A percentile compares a stretch with the other conserved stretches of the same genome.
Conservation (phyloP, 2,329 filamentous ascomycete genomes). For the Aspergillus versicolor region DNA sequence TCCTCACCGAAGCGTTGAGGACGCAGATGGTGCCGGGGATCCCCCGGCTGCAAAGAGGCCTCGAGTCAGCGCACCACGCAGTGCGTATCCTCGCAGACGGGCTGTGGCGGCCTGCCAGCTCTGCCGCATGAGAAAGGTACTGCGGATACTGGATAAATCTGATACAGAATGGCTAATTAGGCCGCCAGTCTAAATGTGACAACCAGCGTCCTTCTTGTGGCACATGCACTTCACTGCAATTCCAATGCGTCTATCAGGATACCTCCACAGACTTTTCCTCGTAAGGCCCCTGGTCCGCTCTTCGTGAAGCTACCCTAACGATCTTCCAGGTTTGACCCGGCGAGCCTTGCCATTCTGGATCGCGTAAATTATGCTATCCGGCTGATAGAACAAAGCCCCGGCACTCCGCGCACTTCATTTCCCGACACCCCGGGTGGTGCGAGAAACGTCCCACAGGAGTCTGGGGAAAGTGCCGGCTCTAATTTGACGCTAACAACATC, state of each 20-base stretch:
- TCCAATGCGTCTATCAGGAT: background rate
- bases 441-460: too few relatives aligned
- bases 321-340: too few relatives aligned
- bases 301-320: too few relatives aligned
- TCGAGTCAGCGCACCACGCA: background rate
- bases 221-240: background rate
- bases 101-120: background rate
- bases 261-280: background rate
- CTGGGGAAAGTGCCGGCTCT: too few relatives aligned
- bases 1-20: background rate
- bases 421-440: too few relatives aligned
- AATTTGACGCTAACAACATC: too few relatives aligned
- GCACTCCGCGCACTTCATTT: too few relatives aligned
- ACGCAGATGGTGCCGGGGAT: background rate
- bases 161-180: background rate
- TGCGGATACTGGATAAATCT: too few relatives aligned
- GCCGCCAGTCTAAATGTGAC: constrained; percentile 1
- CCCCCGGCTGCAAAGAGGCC: background rate
- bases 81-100: background rate
- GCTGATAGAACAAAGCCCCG: too few relatives aligned
- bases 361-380: too few relatives aligned
- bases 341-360: too few relatives aligned
- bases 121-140: constrained; percentile 1
- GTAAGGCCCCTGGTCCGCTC: background rate
- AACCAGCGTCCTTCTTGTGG: background rate